Conservation (phyloP, 2,329 filamentous ascomycete genomes). For the Penicillium sp. region DNA sequence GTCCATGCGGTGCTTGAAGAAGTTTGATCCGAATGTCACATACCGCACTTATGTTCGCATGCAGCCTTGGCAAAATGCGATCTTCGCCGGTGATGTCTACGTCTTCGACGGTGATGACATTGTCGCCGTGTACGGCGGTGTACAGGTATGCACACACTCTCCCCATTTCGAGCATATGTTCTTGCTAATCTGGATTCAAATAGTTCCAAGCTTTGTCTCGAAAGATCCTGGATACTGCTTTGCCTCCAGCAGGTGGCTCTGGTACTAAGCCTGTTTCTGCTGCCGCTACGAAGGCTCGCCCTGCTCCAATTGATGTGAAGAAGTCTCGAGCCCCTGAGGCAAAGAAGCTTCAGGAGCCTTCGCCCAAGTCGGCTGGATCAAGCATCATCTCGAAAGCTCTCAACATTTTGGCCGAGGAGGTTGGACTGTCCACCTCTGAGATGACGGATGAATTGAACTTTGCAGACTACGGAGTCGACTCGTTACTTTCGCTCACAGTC, state of each 20-base stretch:
- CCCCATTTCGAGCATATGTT: background rate
- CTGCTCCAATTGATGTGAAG: slow-evolving; percentile 23
- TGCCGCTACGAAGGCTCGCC: slow-evolving; percentile 18
- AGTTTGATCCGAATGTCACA: slow-evolving; percentile 46
- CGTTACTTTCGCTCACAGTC: slow-evolving; percentile 55
- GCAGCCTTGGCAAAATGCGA: slow-evolving; percentile 47
- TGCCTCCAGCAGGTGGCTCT: slow-evolving; percentile 30
- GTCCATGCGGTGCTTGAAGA: slow-evolving; percentile 52
- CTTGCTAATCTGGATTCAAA: slow-evolving; percentile 7
- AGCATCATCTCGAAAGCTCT: slow-evolving; percentile 33
- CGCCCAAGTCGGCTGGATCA: slow-evolving; percentile 25
- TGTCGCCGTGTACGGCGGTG: slow-evolving; percentile 46
- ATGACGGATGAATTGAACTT: slow-evolving; percentile 56
- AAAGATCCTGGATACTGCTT: slow-evolving; percentile 37
- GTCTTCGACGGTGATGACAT: slow-evolving; percentile 55
- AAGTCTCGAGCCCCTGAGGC: slow-evolving; percentile 22
- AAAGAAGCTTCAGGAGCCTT: slow-evolving; percentile 23
- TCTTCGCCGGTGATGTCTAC: slow-evolving; percentile 56
- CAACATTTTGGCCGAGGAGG: slow-evolving; percentile 40
- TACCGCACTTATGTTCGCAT: slow-evolving; percentile 59
- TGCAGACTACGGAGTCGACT: slow-evolving; percentile 58
- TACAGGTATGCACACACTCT: slow-evolving; percentile 33
- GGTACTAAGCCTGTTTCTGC: slow-evolving; percentile 10
- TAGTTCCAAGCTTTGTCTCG: slow-evolving; percentile 40
- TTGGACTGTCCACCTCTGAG: slow-evolving; percentile 53